These are phyloP conservation scores for Phytophthora pinifolia DNA, from an alignment of 352 stramenopile genomes.

Conservation along the genomic window DNA sequence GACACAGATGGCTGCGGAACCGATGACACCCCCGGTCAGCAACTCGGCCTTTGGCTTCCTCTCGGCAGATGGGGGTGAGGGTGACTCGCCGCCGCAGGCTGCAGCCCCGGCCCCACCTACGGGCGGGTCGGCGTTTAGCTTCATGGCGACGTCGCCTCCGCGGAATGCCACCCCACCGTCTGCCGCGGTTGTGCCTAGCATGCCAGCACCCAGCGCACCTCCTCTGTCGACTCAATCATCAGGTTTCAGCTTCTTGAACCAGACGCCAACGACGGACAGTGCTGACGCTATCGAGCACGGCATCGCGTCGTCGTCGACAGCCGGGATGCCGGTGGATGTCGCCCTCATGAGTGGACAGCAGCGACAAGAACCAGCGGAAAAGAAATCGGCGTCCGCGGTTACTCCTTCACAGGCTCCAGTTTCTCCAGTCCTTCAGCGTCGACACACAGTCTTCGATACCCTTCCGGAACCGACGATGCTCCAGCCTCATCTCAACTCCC, in stretches of 20 bases:
- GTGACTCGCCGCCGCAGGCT: conserved; percentile 15
- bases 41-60: conserved; percentile 43
- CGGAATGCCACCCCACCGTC: neutral
- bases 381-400: conserved; percentile 14
- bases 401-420: conserved; percentile 15
- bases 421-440: conserved; percentile 19
- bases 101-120: conserved; percentile 2
- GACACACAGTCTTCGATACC: conserved; percentile 57
- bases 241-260: conserved; percentile 42
- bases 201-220: conserved; percentile 30
- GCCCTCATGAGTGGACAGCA: conserved; percentile 44
- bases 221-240: conserved; percentile 33
- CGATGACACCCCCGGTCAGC: conserved; percentile 30
- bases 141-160: conserved; percentile 14
- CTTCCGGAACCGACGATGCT: conserved; percentile 49
- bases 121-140: conserved; percentile 23
- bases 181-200: conserved; percentile 1
- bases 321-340: conserved; percentile 43
- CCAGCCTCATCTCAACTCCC: conserved; percentile 15
- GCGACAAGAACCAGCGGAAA: conserved; percentile 15
- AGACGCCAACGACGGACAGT: conserved; percentile 6
- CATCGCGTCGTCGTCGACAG: conserved; percentile 22
- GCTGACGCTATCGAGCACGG: conserved; percentile 21
- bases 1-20: conserved; percentile 24
- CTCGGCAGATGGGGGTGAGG: conserved; percentile 27